phyloP scores from a whole-genome alignment of 805 yeast genomes.

The Candida saitoana region DNA sequence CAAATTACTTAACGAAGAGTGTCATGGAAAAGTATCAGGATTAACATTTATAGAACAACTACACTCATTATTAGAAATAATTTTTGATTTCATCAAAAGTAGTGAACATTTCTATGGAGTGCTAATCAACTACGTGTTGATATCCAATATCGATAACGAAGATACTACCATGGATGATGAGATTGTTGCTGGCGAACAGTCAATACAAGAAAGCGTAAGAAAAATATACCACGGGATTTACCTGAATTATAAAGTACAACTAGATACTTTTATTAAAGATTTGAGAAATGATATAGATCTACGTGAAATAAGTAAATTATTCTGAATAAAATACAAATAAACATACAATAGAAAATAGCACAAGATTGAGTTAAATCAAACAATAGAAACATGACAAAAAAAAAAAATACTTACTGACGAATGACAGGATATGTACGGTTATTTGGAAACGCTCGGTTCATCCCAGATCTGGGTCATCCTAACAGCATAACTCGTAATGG shows the following conservation, averaged over 20 bases:
- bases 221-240: constrained; percentile 37
- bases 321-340: no score
- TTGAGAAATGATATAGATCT: constrained; percentile 51
- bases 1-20: constrained; percentile 29
- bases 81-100: constrained; percentile 30
- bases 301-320: constrained; percentile 31
- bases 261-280: constrained; percentile 46
- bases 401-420: no score
- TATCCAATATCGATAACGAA: constrained; percentile 20
- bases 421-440: no score
- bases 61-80: constrained; percentile 26
- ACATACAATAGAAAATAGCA: no score
- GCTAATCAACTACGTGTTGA: constrained; percentile 24
- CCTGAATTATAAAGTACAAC: constrained; percentile 39
- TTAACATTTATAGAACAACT: constrained; percentile 28
- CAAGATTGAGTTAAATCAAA: no score
- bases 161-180: constrained; percentile 23
- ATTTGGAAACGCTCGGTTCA: background rate
- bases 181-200: constrained; percentile 21
- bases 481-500: background rate
- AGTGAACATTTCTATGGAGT: constrained; percentile 31
- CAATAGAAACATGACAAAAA: no score
- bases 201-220: constrained; percentile 34
- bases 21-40: constrained; percentile 26
- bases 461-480: background rate